Base-by-base conservation (phyloP, 2,329 filamentous ascomycete species). In the Sarocladium strictum region DNA sequence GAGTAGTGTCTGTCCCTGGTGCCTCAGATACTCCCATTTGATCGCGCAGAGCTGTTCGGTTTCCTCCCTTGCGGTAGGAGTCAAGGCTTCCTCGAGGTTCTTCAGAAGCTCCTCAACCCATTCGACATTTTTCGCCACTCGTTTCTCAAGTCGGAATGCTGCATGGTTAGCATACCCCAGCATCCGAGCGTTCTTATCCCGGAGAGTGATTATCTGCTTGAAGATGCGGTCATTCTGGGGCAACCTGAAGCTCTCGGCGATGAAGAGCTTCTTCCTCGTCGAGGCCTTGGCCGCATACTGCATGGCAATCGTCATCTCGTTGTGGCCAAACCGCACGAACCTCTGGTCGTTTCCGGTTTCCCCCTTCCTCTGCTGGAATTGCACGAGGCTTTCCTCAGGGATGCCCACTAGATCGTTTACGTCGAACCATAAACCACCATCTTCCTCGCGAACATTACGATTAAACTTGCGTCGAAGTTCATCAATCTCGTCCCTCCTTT, bases 81-180 rank as follows among this genome's bases (percentile, higher is more conserved):
- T 69, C 3, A 83, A 69, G 15, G 72, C 70, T n/a, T 67, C 67
- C 12, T 73, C 69, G 49, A 82, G 64, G 57, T 77, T 73, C 3
- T 66, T 69, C 10, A 82, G 66, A 63, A 83, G 80, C 53, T 74
- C 71, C 35, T 79, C 67, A 1, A 82, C 79, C 15, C 76, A 81
- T 63, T 76, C 74, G 1, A 76, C 71, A 2, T 72, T 76, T 67
- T 82, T 79, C 1, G 79, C 79, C 73, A 83, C 80, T 65, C 79
- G 79, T 55, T 77, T 73, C 55, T 79, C 75, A 24, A 83, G 73
- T 50, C 72, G 67, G 64, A 81, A 80, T 38, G 75, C 74, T 7
- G 79, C 79, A 60, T 83, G 78, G 57, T 76, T 78, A 15, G 70
- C 69, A 64, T 80, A 82, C 9, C 79, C 79, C 5, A 83, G 67